Base-by-base conservation (phyloP, 2,329 filamentous ascomycete species). In the Celoporthe dispersa region DNA sequence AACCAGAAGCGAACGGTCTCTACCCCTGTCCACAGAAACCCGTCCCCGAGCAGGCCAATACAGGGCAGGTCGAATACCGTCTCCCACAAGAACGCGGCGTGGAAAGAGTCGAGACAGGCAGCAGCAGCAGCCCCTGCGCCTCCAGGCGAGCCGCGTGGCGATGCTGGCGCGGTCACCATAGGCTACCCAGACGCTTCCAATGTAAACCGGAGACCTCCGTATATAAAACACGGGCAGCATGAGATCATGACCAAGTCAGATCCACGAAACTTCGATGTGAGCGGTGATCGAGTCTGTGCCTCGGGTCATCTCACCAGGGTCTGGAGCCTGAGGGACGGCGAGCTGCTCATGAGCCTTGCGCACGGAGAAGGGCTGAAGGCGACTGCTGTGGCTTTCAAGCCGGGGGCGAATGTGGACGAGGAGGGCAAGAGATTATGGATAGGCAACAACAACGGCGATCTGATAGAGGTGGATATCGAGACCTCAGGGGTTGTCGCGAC, bases 161-260 rank as follows among this genome's bases (percentile, higher is more conserved):
- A 71, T 12, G 44, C 62, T n/a, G 79, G 84, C 19, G 84, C 88
- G 14, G 79, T 83, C 64, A 82, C 83, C 28, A 87, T 86, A 11
- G 88, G 92, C 64, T 98, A 93, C 78, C 96, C 96, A 0, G 94
- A 99, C 80, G 85, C 92, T 1, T 93, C 94, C 1, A 90, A 91
- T 73, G 89, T 93, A 2, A 99, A 98, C 77, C 89, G 96, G 64
- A 88, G 94, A 64, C 92, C 93, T 22, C 96, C 96, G 0, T 87
- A 87, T 66, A 89, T 93, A 74, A 91, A 90, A 75, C 86, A 90
- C 57, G 91, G 92, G 0, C 87, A 88, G n/a, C 86, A 86, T 66
- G 92, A 95, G 73, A 94, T 99, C 69, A 81, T 87, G 39, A 94
- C 92, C 3, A 94, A 93, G 75, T 96, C 97, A 74, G 96, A 98